Evolutionary conservation across 176 grass and related monocot genomes (phyloP).

Genomic region (Oryza nivara): DNA sequence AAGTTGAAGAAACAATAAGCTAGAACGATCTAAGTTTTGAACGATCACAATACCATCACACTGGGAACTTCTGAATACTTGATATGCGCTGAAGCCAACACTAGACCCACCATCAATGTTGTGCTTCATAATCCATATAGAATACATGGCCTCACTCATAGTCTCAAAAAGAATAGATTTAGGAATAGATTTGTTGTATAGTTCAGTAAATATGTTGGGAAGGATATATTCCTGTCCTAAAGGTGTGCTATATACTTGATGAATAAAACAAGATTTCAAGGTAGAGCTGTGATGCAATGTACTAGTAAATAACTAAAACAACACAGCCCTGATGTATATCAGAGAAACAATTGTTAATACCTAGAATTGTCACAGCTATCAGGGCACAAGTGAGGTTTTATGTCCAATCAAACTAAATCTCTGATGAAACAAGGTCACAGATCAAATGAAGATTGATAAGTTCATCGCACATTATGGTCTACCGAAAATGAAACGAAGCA

Average conservation of each 20-base stretch:
- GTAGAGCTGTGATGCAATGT: not conserved
- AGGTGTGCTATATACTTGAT: not conserved
- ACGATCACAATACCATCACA: constrained; percentile 7
- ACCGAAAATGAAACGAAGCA: not conserved
- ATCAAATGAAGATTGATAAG: constrained; percentile 18
- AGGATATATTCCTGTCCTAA: not conserved
- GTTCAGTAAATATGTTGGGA: not conserved
- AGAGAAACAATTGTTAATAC: not conserved
- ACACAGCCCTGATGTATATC: not conserved
- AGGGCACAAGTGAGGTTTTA: not conserved
- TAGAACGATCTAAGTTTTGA: not conserved
- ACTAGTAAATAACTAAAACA: not conserved
- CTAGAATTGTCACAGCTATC: not conserved
- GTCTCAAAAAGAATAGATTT: not conserved
- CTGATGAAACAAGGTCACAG: not conserved
- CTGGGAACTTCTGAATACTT: not conserved
- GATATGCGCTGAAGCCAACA: not conserved
- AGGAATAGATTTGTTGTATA: not conserved
- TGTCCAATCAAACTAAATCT: not conserved
- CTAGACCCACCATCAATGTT: not conserved
- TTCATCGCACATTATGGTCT: not conserved
- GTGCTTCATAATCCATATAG: not conserved
- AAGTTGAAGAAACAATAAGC: not conserved
- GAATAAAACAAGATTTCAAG: constrained; percentile 11
- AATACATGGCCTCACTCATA: not conserved